Evolutionary conservation across 192 early-diverging fungal species (phyloP), one percentile per base, ranked within the genome.

Genomic region (Haplosporangium gracile): DNA sequence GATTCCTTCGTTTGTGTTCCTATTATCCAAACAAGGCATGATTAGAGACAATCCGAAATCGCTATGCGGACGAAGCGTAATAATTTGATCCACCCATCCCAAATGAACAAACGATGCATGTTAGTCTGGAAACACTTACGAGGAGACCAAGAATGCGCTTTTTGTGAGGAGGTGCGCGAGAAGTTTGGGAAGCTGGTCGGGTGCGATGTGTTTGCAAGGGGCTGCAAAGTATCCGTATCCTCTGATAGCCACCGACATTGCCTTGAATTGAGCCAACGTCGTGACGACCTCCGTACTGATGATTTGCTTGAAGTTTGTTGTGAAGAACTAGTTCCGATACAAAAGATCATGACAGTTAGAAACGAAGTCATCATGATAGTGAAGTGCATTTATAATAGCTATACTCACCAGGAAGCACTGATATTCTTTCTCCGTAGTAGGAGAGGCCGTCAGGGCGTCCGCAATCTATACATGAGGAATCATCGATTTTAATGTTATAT

Each of bases 141-240:
- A 90, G 13, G 90, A 91, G 29, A 88, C 91, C 24, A 91, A 80
- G 80, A 88, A 93, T 6, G 78, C 71, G 53, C 89, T 89, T 75
- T 89, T 90, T 69, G 89, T 87, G 26, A 93, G 82, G 5, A 95
- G 81, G 24, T 85, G 73, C 0, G 89, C 75, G 13, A 92, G 75
- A 6, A 96, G 79, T 16, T 72, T 29, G 24, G 86, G 76, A 11
- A 94, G 78, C n/a, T 84, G 81, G 20, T 88, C 89, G 40, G 83
- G 86, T 2, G 83, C 79, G 57, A 92, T 80, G 9, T 91, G 86
- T 53, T 88, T 93, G 75, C 90, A 93, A 24, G 91, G 92, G 18
- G 83, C 88, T 2, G 94, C 91, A 79, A 96, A 93, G 70, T 93
- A 91, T 10, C 95, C 95, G 72, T 94, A 91, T 26, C 93, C 93